Conservation (phyloP, 2,329 filamentous ascomycete genomes). For the Fusarium agapanthi region DNA sequence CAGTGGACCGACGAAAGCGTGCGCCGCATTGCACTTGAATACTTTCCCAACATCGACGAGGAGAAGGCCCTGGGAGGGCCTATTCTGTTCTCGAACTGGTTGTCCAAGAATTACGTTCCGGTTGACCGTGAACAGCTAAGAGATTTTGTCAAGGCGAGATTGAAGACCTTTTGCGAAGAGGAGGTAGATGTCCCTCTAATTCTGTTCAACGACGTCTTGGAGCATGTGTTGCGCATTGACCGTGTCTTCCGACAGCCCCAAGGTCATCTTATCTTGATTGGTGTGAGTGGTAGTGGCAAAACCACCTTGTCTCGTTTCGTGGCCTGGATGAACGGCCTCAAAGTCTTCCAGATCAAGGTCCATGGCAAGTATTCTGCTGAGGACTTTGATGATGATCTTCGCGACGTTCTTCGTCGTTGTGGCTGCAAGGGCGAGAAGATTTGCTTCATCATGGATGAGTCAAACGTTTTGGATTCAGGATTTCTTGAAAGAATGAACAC, state of each 20-base stretch:
- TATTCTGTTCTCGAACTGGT: slow-evolving; percentile 98
- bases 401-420: slow-evolving; percentile 90
- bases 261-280: slow-evolving; percentile 96
- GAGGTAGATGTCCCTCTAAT: slow-evolving; percentile 98
- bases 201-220: slow-evolving; percentile 98
- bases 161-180: slow-evolving; percentile 99
- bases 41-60: slow-evolving; percentile 96
- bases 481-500: slow-evolving; percentile 99
- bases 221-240: slow-evolving; percentile 97
- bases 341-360: slow-evolving; percentile 99
- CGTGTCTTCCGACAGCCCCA: slow-evolving; percentile 98
- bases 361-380: slow-evolving; percentile 98
- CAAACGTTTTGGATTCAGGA: slow-evolving; percentile 96
- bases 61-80: slow-evolving; percentile 88
- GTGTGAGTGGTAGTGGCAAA: slow-evolving; percentile 98
- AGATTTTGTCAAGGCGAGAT: slow-evolving; percentile 95
- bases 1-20: slow-evolving; percentile 94
- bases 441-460: slow-evolving; percentile 99
- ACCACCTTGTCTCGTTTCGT: slow-evolving; percentile 98
- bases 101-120: slow-evolving; percentile 97
- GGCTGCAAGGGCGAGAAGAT: slow-evolving; percentile 99
- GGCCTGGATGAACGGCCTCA: slow-evolving; percentile 99
- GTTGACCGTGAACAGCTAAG: slow-evolving; percentile 94
- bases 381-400: slow-evolving; percentile 97
- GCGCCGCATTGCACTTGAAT: slow-evolving; percentile 83